A percentile compares a stretch with the other conserved stretches of the same genome.
Evolutionary conservation across 768 basidiomycete genomes (phyloP).

Genomic region (Podaxis sp.): DNA sequence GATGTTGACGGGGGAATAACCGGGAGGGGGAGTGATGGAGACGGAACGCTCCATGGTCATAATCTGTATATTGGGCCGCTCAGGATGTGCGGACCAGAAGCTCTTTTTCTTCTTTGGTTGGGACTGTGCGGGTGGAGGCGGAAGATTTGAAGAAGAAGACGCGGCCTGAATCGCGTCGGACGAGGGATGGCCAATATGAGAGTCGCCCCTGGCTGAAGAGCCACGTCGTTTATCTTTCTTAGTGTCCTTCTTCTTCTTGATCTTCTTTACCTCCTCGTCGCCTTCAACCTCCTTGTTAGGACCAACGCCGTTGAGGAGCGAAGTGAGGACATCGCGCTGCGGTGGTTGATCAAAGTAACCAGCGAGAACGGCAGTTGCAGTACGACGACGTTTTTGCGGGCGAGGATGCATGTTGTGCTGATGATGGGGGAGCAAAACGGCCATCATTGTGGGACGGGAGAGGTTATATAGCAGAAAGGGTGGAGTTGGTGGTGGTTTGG

Average conservation of each 20-base stretch:
- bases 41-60: constrained; percentile 66
- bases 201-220: constrained; percentile 7
- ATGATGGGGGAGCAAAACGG: constrained; percentile 35
- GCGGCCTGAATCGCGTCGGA: constrained; percentile 8
- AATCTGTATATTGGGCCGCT: constrained; percentile 73
- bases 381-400: constrained; percentile 51
- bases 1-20: constrained; percentile 36
- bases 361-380: constrained; percentile 74
- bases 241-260: constrained; percentile 53
- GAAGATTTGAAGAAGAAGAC: neutral
- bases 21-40: constrained; percentile 75
- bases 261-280: constrained; percentile 55
- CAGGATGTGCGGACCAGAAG: constrained; percentile 51
- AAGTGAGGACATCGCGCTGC: constrained; percentile 74
- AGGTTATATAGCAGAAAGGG: constrained; percentile 36
- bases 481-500: constrained; percentile 52
- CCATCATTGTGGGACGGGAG: constrained; percentile 19
- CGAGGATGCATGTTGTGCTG: constrained; percentile 29
- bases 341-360: constrained; percentile 72
- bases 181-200: neutral
- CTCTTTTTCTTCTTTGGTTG: constrained; percentile 37
- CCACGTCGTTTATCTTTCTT: constrained; percentile 32
- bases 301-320: constrained; percentile 72
- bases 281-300: constrained; percentile 64
- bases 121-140: constrained; percentile 14